Evolutionary conservation across 257 asterid species (phyloP), one percentile per base, ranked within the genome.

Genomic region (Verbena officinalis): DNA sequence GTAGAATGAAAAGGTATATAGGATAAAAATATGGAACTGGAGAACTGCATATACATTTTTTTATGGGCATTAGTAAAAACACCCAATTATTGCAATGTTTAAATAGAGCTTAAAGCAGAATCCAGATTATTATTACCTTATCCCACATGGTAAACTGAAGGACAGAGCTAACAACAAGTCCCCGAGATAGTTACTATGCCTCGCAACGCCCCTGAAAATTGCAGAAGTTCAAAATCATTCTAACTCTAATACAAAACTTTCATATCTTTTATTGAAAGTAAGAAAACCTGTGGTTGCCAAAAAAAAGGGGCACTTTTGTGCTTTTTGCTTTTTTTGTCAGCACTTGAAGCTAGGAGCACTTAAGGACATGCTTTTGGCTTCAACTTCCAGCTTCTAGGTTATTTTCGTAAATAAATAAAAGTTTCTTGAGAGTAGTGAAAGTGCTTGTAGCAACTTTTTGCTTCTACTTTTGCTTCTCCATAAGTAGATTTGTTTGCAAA

Each of bases 161-260:
- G 99, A 94, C 23, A 86, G 83, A 14, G 99, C 97, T 58, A 94
- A 69, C 66, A 94, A 70, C 75, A 90, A 82, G 80, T 94, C 97
- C 24, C 99, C 97, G 3, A 94, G 99, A 80, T 94, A 94, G 80
- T 94, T 94, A 62, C 96, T 72, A 57, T 94, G 99, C 73, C 96
- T 86, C 2, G 99, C 97, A 67, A 94, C 86, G 72, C 97, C 99
- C 99, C 99, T 94, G 79, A 61, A 75, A 72, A 20, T 36, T 12
- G 65, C 52, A 40, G 43, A 14, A 9, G 5, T 62, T 46, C 44
- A 46, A 20, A 62, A 2, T 8, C 10, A 23, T 43, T 30, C 30
- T 30, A 46, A 46, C 27, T 24, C 56, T 27, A 2, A 44, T n/a
- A n/a, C n/a, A n/a, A n/a, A n/a, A n/a, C n/a, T 27, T 46, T 38